Base-by-base conservation (phyloP, 2,329 filamentous ascomycete genomes). In the Uncinocarpus reesii region DNA sequence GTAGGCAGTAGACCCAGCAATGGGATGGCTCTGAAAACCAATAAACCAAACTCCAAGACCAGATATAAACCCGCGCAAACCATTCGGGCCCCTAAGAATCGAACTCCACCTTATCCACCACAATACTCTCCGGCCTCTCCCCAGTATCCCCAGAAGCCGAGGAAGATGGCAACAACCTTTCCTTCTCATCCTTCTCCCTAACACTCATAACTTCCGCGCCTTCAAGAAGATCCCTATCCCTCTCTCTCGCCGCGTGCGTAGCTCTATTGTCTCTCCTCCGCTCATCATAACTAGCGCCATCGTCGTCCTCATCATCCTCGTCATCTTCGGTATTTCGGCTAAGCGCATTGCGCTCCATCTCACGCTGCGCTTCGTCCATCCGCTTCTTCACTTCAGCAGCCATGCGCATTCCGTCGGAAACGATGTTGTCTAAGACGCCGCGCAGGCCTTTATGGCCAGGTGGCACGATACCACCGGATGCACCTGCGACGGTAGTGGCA, bases 321-420 rank as follows among this genome's bases (percentile, higher is more conserved):
- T 84, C 82, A 2, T 85, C 83, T 0, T 83, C 83, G 1, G 87
- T 83, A 0, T 81, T 77, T 0, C 77, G 76, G 72, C 58, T 82
- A 69, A 81, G 67, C 0, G 83, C 84, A 52, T 88, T 89, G 65
- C 82, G 84, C 66, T 95, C 90, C 55, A 95, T 70, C 62, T 96
- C 90, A 57, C 81, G 82, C 66, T 95, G 89, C 2, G 90, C 90
- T 63, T 98, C 92, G 54, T 98, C 90, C 83, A 96, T 95, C 37
- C 89, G 77, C 58, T 89, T 80, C 56, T 85, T 77, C 44, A 98
- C 90, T 65, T 98, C 92, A 0, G 84, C 86, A 0, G 92, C 92
- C 50, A 96, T 90, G 28, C 90, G 83, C 81, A 96, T 95, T 35
- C 92, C 92, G 62, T 98, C 92, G 1, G 85, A 94, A 55, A 96